phyloP scores from a whole-genome alignment of 768 basidiomycete genomes.

The Pulveroboletus sp. region DNA sequence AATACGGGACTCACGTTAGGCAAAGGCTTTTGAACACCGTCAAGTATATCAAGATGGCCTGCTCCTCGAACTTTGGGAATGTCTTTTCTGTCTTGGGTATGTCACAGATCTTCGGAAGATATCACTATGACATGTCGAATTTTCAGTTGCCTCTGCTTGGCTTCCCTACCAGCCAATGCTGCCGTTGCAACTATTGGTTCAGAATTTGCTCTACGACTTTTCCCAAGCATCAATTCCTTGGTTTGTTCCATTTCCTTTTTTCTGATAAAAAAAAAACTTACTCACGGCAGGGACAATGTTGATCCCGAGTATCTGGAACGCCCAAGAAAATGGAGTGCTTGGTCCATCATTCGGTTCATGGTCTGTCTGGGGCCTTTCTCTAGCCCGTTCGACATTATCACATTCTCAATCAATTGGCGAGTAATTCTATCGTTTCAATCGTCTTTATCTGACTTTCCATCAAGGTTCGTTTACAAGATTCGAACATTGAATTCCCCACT shows the following conservation, averaged over 20 bases:
- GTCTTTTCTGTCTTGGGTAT: slow-evolving; percentile 32
- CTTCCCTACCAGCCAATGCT: slow-evolving; percentile 37
- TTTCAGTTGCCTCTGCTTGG: slow-evolving; percentile 35
- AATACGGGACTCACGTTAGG: slow-evolving; percentile 7
- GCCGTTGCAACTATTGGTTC: slow-evolving; percentile 31
- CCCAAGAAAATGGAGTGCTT: slow-evolving; percentile 32
- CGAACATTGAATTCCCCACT: slow-evolving; percentile 24
- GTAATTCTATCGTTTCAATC: background rate
- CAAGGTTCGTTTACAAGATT: slow-evolving; percentile 33
- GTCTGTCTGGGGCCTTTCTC: slow-evolving; percentile 35
- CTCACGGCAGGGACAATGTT: slow-evolving; percentile 32
- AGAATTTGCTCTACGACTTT: slow-evolving; percentile 36
- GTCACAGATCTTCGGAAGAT: background rate
- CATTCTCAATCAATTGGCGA: slow-evolving; percentile 34
- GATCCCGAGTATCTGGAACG: slow-evolving; percentile 34
- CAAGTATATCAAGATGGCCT: slow-evolving; percentile 39
- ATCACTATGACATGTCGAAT: background rate
- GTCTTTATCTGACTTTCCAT: background rate
- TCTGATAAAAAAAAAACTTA: slow-evolving; percentile 6
- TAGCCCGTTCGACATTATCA: slow-evolving; percentile 35
- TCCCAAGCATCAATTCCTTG: slow-evolving; percentile 37
- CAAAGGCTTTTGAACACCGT: slow-evolving; percentile 34
- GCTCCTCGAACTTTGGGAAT: slow-evolving; percentile 36
- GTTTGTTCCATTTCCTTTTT: slow-evolving; percentile 11
- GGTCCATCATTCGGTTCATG: slow-evolving; percentile 37